These are phyloP conservation scores for Scleroderma citrinum DNA, from an alignment of 768 basidiomycete species.

Conservation along the genomic window DNA sequence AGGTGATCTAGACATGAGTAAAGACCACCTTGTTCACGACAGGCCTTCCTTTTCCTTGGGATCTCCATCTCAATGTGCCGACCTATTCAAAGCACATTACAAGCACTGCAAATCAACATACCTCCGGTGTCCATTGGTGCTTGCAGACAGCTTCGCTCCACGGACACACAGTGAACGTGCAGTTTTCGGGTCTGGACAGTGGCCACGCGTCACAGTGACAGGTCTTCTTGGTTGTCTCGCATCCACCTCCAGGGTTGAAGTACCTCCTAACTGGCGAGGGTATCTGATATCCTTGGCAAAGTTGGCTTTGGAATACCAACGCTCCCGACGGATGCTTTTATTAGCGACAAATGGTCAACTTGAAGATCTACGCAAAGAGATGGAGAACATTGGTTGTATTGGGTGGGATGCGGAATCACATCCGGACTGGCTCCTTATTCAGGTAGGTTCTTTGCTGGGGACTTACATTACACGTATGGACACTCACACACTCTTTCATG, in stretches of 20 bases:
- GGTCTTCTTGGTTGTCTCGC: not conserved
- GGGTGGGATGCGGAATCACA: no score
- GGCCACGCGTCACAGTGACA: not conserved
- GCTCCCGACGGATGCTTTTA: not conserved
- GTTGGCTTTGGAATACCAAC: not conserved
- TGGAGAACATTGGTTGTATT: no score
- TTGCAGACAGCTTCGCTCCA: not conserved
- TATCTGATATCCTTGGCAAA: not conserved
- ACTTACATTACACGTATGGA: not conserved
- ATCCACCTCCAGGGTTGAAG: not conserved
- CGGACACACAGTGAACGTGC: not conserved
- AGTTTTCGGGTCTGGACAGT: not conserved
- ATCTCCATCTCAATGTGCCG: not conserved
- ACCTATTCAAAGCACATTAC: not conserved
- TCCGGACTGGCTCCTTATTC: no score
- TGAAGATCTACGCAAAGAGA: no score
- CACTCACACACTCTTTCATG: no score
- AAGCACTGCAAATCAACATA: no score
- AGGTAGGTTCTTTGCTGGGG: no score
- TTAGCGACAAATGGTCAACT: no score
- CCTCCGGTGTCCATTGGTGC: not conserved
- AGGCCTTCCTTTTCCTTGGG: not conserved
- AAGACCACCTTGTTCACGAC: slow-evolving; percentile 7
- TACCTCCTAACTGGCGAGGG: not conserved
- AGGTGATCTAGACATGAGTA: slow-evolving; percentile 7